These are phyloP conservation scores for Sporopachydermia cereana DNA, from an alignment of 1,139 yeast species.

Conservation along the genomic window DNA sequence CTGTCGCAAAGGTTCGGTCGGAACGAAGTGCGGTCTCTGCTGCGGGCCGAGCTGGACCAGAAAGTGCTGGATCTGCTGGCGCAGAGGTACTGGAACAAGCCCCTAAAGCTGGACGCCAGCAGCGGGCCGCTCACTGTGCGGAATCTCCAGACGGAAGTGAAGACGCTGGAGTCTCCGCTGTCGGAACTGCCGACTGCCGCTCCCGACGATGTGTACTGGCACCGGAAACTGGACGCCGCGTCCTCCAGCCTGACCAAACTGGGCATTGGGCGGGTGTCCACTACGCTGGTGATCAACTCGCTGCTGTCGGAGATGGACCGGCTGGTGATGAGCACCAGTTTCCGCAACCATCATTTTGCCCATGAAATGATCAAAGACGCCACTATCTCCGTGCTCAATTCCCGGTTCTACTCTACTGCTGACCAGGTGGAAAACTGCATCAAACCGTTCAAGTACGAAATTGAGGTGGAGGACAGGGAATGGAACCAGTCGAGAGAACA, in stretches of 20 bases:
- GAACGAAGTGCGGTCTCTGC: constrained; percentile 63
- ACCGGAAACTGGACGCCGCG: constrained; percentile 70
- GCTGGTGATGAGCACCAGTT: constrained; percentile 59
- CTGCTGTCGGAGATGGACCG: constrained; percentile 67
- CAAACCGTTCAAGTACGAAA: constrained; percentile 94
- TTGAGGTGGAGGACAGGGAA: constrained; percentile 90
- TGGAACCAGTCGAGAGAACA: constrained; percentile 81
- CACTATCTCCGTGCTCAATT: constrained; percentile 63
- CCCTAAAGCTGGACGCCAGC: constrained; percentile 16
- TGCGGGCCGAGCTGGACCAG: constrained; percentile 83
- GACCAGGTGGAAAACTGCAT: constrained; percentile 98
- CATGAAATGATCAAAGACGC: constrained; percentile 75
- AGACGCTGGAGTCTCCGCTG: constrained; percentile 36
- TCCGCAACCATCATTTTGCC: constrained; percentile 78
- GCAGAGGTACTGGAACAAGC: constrained; percentile 84
- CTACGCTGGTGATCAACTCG: constrained; percentile 71
- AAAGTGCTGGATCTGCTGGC: constrained; percentile 78
- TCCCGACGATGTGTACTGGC: constrained; percentile 77
- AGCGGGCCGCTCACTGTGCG: neutral
- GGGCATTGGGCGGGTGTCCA: constrained; percentile 87
- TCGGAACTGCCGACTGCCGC: constrained; percentile 40
- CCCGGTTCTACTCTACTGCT: constrained; percentile 81
- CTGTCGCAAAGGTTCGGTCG: constrained; percentile 76
- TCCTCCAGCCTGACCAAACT: constrained; percentile 78
- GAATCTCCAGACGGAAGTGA: neutral